Evolutionary conservation across 306 rosid species (phyloP).

Genomic region (Purshia tridentata): DNA sequence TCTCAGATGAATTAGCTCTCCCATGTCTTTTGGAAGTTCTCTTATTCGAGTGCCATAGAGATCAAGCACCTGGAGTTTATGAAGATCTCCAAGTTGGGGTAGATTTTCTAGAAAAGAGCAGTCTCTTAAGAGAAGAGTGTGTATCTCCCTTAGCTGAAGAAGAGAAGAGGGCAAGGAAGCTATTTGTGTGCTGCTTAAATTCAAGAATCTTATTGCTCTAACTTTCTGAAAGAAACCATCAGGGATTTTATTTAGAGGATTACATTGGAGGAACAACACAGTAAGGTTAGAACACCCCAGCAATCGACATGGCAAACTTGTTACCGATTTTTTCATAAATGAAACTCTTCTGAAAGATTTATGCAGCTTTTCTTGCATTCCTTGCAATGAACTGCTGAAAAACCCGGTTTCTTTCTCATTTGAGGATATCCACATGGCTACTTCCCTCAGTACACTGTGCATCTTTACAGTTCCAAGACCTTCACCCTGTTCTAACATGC

Average conservation of each 20-base stretch:
- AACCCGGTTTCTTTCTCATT: constrained; percentile 10
- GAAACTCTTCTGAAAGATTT: constrained; percentile 9
- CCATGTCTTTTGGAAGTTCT: constrained; percentile 14
- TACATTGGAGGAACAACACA: constrained; percentile 18
- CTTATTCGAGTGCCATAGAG: constrained; percentile 1
- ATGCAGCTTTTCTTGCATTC: constrained; percentile 14
- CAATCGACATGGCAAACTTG: constrained; percentile 1
- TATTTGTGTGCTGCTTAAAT: constrained; percentile 15
- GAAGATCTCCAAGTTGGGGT: constrained; percentile 19
- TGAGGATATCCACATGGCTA: constrained; percentile 20
- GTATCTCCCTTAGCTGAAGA: constrained; percentile 19
- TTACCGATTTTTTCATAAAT: constrained; percentile 13
- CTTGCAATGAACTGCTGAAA: constrained; percentile 12
- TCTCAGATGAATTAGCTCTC: constrained; percentile 11
- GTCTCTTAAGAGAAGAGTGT: constrained; percentile 23
- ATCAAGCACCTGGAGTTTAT: constrained; percentile 17
- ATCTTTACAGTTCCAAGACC: constrained; percentile 2
- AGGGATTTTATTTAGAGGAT: constrained; percentile 13
- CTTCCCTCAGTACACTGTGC: constrained; percentile 20
- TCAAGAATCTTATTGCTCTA: constrained; percentile 15
- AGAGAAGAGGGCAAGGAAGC: constrained; percentile 21
- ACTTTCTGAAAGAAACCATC: constrained; percentile 6
- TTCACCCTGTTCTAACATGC: constrained; percentile 27
- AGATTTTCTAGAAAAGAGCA: constrained; percentile 8
- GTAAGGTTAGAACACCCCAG: background rate